Base-by-base conservation (phyloP, 208 protist species). In the Angomonas desouzai region DNA sequence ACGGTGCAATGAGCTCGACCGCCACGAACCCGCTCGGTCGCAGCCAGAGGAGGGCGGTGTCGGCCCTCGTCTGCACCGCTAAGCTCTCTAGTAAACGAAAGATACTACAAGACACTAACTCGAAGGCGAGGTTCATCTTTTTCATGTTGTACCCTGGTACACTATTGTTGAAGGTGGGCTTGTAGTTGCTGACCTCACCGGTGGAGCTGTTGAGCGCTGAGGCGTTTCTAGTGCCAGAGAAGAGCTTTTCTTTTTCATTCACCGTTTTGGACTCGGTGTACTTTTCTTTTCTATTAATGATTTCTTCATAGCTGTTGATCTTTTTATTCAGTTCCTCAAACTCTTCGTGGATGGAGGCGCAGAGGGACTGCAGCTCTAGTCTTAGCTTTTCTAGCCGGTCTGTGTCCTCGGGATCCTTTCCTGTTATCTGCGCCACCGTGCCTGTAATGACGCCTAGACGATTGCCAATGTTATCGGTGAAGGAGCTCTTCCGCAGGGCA, bases 1-100 rank as follows among this genome's bases (percentile, higher is more conserved):
- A 96, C 16, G 89, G 89, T 18, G 87, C 86, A 18, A 96, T 77
- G 10, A 96, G 83, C 66, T 93, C 89, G 3, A 75, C 73, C 4
- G 86, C 87, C 2, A 91, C 72, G 27, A 81, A 72, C 13, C 79
- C 86, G 29, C 79, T 82, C 13, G 84, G 85, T 9, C 78, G 75
- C 33, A 96, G 48, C 87, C 89, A 96, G 60, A 96, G 64, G 48
- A 96, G 55, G 28, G 86, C 86, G 18, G 81, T 83, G 20, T 81
- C 76, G 7, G 79, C 79, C 23, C 89, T 60, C 18, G 80, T 76
- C 56, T 87, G 82, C 57, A 93, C 82, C n/a, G 89, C 87, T 0
- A 89, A 34, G 38, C 83, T 87, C 75, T 96, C 87, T 27, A 92
- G 53, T 7, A 96, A 55, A 51, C 47, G 73, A 73, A 89, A 96